Evolutionary conservation across 1,284 basidiomycete species (phyloP).

Genomic region (Cryptococcus sp.): DNA sequence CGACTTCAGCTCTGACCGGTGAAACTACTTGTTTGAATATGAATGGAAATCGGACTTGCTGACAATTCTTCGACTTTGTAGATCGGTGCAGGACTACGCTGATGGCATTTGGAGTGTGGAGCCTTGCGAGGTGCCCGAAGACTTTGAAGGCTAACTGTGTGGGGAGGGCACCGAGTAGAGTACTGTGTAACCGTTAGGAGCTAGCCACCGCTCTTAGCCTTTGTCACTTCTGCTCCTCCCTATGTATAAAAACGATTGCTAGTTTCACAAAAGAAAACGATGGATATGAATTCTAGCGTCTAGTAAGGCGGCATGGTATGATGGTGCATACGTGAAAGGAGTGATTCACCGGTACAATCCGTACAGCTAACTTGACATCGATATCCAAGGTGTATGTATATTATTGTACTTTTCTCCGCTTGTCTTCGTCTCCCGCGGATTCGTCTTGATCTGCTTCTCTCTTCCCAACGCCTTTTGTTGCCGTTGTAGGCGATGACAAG

Average conservation of each 20-base stretch:
- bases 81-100: slow-evolving; percentile 81
- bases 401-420: slow-evolving; percentile 4
- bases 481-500: not conserved
- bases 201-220: not conserved
- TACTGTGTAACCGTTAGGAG: too few species aligned
- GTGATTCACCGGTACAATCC: too few species aligned
- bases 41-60: too few species aligned
- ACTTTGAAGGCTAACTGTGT: too few species aligned
- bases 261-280: too few species aligned
- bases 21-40: not conserved
- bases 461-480: not conserved
- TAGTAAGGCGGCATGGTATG: too few species aligned
- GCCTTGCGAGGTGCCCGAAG: slow-evolving; percentile 39
- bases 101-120: slow-evolving; percentile 53
- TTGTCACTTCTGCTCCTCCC: slow-evolving; percentile 3
- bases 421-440: not conserved
- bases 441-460: too few species aligned
- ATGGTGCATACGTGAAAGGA: too few species aligned
- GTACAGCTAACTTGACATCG: too few species aligned
- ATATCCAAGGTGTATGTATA: too few species aligned
- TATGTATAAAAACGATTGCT: not conserved
- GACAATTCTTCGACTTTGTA: not conserved
- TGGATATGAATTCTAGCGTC: too few species aligned
- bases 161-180: too few species aligned
- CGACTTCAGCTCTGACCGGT: slow-evolving; percentile 86